phyloP scores from a whole-genome alignment of 2,329 filamentous ascomycete genomes.

The Trichoderma pleuroti region DNA sequence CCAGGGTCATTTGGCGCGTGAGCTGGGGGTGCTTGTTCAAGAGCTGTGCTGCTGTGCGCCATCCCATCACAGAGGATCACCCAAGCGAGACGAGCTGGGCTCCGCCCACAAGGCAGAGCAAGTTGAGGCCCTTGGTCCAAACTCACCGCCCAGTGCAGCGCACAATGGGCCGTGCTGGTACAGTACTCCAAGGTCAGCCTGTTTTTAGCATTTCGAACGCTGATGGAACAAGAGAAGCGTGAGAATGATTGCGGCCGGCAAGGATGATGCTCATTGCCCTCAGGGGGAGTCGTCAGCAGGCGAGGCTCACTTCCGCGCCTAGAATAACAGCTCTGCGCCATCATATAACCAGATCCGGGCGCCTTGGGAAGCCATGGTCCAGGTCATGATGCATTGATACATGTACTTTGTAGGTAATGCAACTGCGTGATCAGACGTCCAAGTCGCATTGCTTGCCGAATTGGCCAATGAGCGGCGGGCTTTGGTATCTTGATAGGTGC shows the following conservation, averaged over 20 bases:
- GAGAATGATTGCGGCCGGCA: not conserved
- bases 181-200: constrained; percentile 16
- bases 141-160: constrained; percentile 14
- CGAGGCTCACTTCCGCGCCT: constrained; percentile 10
- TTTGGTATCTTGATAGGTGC: not conserved
- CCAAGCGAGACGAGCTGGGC: constrained; percentile 1
- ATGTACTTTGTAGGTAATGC: not conserved
- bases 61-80: constrained; percentile 11
- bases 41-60: constrained; percentile 7
- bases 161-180: not conserved
- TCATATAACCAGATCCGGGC: not conserved
- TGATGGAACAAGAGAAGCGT: constrained; percentile 4
- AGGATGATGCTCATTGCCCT: constrained; percentile 4
- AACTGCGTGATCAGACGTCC: not conserved
- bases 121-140: not conserved
- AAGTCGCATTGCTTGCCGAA: not conserved
- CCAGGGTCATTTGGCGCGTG: constrained; percentile 14
- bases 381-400: not conserved
- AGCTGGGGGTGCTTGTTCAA: not conserved
- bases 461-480: not conserved
- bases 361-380: not conserved
- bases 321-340: not conserved
- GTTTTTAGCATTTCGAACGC: constrained; percentile 2
- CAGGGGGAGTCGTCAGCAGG: constrained; percentile 11
- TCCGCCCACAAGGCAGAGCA: constrained; percentile 14